These are phyloP conservation scores for Blastobotrys mokoenaii DNA, from an alignment of 805 yeast species.

Conservation along the genomic window DNA sequence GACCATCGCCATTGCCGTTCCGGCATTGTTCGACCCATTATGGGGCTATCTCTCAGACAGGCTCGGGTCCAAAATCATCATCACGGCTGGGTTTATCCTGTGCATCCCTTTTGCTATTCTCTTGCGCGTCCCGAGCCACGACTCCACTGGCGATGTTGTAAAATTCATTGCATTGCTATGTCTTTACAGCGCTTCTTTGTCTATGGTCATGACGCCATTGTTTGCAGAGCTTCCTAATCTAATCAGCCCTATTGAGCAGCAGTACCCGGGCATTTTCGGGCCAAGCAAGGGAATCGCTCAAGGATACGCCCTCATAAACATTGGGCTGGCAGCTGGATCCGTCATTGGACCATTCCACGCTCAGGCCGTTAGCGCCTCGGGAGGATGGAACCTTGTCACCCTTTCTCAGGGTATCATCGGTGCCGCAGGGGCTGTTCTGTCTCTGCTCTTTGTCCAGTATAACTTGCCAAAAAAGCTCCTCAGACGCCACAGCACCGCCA, in stretches of 20 bases:
- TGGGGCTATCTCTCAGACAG: constrained; percentile 22
- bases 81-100: constrained; percentile 19
- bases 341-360: constrained; percentile 27
- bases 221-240: constrained; percentile 23
- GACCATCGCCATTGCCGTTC: constrained; percentile 24
- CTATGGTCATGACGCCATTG: constrained; percentile 19
- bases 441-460: constrained; percentile 19
- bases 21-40: constrained; percentile 23
- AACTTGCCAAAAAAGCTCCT: no score
- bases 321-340: constrained; percentile 25
- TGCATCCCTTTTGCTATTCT: constrained; percentile 15
- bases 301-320: constrained; percentile 27
- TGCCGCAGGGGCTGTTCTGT: constrained; percentile 15
- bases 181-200: constrained; percentile 19
- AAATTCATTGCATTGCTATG: constrained; percentile 21
- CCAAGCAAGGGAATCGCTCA: constrained; percentile 26
- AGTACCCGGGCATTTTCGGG: constrained; percentile 24
- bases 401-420: constrained; percentile 17
- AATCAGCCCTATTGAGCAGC: constrained; percentile 17
- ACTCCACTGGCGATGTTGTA: constrained; percentile 18
- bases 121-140: constrained; percentile 22
- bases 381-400: constrained; percentile 21
- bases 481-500: no score
- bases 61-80: constrained; percentile 22
- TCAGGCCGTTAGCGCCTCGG: constrained; percentile 18